Percentiles rank a stretch among this genome's conserved stretches.
Evolutionary conservation across 2,329 filamentous ascomycete genomes (phyloP).

Genomic region (Hypoxylon sp.): DNA sequence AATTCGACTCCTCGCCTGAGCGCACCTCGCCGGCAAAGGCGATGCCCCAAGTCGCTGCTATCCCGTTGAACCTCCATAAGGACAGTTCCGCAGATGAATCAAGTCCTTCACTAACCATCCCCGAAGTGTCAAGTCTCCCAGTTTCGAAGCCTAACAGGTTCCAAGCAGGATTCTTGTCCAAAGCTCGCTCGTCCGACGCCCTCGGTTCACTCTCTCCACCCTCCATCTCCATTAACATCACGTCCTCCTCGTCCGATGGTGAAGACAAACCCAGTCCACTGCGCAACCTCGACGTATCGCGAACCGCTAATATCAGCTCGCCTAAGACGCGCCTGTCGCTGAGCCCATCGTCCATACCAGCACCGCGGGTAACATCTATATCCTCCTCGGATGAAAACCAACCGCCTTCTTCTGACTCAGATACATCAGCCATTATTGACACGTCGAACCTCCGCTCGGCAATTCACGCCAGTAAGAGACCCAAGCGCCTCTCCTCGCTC

Average conservation of each 20-base stretch:
- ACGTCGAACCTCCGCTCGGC: slow-evolving; percentile 69
- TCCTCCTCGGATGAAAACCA: slow-evolving; percentile 67
- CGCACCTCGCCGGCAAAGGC: slow-evolving; percentile 66
- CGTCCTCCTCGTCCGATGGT: slow-evolving; percentile 69
- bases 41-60: slow-evolving; percentile 60
- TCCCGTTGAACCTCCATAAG: slow-evolving; percentile 70
- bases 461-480: slow-evolving; percentile 67
- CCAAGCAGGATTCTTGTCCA: slow-evolving; percentile 87
- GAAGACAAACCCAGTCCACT: slow-evolving; percentile 66
- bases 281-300: slow-evolving; percentile 65
- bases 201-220: slow-evolving; percentile 74
- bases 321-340: slow-evolving; percentile 58
- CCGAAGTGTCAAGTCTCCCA: slow-evolving; percentile 58
- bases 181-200: slow-evolving; percentile 60
- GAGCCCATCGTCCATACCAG: slow-evolving; percentile 55
- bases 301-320: slow-evolving; percentile 66
- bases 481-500: slow-evolving; percentile 60
- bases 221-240: slow-evolving; percentile 70
- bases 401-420: slow-evolving; percentile 66
- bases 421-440: slow-evolving; percentile 65
- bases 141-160: slow-evolving; percentile 79
- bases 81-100: slow-evolving; percentile 67
- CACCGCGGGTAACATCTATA: slow-evolving; percentile 38
- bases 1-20: slow-evolving; percentile 71
- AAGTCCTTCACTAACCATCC: slow-evolving; percentile 72